Conservation (phyloP, 768 basidiomycete species). For the Dictyophora rubrovolvata region DNA sequence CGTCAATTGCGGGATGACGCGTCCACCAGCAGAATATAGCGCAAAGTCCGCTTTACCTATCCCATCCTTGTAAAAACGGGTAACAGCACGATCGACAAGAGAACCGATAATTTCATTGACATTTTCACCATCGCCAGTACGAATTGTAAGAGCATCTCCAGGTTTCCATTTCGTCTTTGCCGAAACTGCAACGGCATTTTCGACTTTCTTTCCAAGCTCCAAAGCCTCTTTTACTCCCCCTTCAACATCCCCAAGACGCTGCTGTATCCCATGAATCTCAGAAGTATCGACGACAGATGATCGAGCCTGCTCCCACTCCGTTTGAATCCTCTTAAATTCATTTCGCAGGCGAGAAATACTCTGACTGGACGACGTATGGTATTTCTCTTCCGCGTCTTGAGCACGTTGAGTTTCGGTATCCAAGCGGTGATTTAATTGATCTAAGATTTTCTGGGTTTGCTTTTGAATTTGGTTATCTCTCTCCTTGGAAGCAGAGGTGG, state of each 20-base stretch:
- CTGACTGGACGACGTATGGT: constrained; percentile 33
- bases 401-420: constrained; percentile 30
- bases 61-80: constrained; percentile 60
- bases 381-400: constrained; percentile 43
- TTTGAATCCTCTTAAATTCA: constrained; percentile 40
- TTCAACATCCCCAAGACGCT: constrained; percentile 51
- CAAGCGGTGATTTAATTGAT: constrained; percentile 16
- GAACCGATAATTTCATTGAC: constrained; percentile 57
- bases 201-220: constrained; percentile 46
- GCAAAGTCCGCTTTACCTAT: constrained; percentile 81
- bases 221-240: constrained; percentile 60
- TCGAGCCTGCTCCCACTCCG: constrained; percentile 17
- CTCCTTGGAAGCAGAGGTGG: neutral
- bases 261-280: constrained; percentile 48
- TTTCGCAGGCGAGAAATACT: constrained; percentile 40
- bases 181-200: constrained; percentile 25
- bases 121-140: constrained; percentile 66
- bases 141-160: constrained; percentile 44
- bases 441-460: constrained; percentile 37
- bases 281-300: constrained; percentile 35
- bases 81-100: constrained; percentile 69
- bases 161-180: constrained; percentile 23
- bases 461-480: constrained; percentile 34
- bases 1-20: constrained; percentile 74
- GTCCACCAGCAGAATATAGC: constrained; percentile 69